Conservation (phyloP, 257 asterid genomes). For the Solanum pinnatisectum region DNA sequence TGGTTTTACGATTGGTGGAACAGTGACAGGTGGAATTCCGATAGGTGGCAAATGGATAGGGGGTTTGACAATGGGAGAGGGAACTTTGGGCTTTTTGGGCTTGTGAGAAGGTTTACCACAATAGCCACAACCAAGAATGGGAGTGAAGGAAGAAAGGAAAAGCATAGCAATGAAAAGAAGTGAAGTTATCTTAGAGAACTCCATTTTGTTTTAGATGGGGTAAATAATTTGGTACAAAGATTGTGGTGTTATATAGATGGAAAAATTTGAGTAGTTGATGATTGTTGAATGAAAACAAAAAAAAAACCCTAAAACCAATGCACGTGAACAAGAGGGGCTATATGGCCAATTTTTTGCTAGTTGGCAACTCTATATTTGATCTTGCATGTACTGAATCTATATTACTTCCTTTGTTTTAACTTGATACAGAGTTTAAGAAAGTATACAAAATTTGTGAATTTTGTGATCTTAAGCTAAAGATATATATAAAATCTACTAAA, state of each 20-base stretch:
- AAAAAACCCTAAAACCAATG: slow-evolving; percentile 22
- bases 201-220: slow-evolving; percentile 24
- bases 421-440: background rate
- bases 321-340: slow-evolving; percentile 50
- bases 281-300: slow-evolving; percentile 18
- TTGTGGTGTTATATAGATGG: slow-evolving; percentile 21
- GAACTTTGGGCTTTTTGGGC: slow-evolving; percentile 15
- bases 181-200: slow-evolving; percentile 27
- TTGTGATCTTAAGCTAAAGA: background rate
- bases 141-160: slow-evolving; percentile 33
- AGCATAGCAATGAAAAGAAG: slow-evolving; percentile 46
- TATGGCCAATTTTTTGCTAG: slow-evolving; percentile 51
- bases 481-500: background rate
- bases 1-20: slow-evolving; percentile 5
- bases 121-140: slow-evolving; percentile 36
- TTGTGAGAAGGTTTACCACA: slow-evolving; percentile 27
- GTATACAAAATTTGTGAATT: fast-evolving
- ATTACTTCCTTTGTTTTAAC: background rate
- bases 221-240: background rate
- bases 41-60: slow-evolving; percentile 12
- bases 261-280: background rate
- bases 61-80: slow-evolving; percentile 3
- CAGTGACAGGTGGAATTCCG: background rate
- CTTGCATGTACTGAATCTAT: slow-evolving; percentile 14
- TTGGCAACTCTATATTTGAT: slow-evolving; percentile 27